These are phyloP conservation scores for Trichocladium antarcticum DNA, from an alignment of 495 filamentous ascomycete genomes.

Conservation along the genomic window DNA sequence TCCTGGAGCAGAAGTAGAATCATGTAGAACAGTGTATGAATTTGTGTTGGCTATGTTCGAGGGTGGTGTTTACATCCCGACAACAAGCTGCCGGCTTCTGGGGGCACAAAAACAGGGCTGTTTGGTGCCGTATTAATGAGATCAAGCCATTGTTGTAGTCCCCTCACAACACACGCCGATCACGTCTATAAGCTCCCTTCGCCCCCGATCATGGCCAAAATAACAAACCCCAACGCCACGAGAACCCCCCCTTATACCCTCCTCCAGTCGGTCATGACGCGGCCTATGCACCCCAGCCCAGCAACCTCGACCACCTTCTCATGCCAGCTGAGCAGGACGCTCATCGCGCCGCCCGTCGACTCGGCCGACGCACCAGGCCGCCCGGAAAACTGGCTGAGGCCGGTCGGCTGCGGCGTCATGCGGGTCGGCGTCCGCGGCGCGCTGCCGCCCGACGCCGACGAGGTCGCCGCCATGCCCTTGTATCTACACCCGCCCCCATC, in stretches of 20 bases:
- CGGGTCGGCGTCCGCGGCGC: slow-evolving; percentile 34
- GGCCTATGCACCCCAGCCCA: slow-evolving; percentile 74
- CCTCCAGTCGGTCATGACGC: slow-evolving; percentile 85
- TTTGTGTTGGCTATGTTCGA: no score
- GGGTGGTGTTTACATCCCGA: no score
- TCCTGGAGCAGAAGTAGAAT: slow-evolving; percentile 44
- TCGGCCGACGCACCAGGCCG: slow-evolving; percentile 55
- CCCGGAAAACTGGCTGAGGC: slow-evolving; percentile 67
- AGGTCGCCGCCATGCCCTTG: slow-evolving; percentile 64
- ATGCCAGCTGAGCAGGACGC: slow-evolving; percentile 87
- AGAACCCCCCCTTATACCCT: slow-evolving; percentile 51
- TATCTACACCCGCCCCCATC: slow-evolving; percentile 40
- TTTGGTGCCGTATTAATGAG: no score
- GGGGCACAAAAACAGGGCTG: no score
- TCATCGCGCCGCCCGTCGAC: slow-evolving; percentile 78
- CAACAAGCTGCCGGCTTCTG: no score
- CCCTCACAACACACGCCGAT: no score
- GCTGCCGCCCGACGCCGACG: slow-evolving; percentile 21
- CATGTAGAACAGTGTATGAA: no score
- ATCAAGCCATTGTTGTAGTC: no score
- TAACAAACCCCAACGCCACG: background rate
- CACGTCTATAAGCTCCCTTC: slow-evolving; percentile 1
- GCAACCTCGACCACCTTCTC: slow-evolving; percentile 89
- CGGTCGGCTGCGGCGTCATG: slow-evolving; percentile 69
- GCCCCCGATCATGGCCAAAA: background rate